Evolutionary conservation across 805 yeast genomes (phyloP).

Genomic region (Saccharomycopsis selenospora): DNA sequence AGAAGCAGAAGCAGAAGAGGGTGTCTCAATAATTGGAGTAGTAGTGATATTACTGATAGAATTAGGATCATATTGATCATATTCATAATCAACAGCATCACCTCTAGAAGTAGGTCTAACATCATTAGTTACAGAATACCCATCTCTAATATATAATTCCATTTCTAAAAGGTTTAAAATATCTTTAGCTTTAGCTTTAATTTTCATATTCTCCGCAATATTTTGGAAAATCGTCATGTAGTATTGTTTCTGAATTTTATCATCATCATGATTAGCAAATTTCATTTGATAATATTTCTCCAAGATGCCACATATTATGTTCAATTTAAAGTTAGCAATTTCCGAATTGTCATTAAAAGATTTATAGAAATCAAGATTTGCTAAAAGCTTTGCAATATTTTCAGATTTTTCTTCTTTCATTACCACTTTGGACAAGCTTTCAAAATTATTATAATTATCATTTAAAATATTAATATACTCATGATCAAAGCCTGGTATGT

Average conservation of each 20-base stretch:
- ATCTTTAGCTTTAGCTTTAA: slow-evolving; percentile 13
- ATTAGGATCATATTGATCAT: background rate
- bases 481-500: background rate
- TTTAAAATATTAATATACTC: slow-evolving; percentile 6
- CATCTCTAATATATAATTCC: slow-evolving; percentile 1
- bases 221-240: slow-evolving; percentile 12
- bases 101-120: background rate
- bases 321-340: slow-evolving; percentile 11
- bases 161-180: slow-evolving; percentile 12
- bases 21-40: background rate
- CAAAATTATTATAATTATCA: slow-evolving; percentile 5
- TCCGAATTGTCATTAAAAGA: slow-evolving; percentile 7
- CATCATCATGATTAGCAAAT: background rate
- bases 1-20: background rate
- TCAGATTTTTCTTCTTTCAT: background rate
- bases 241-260: slow-evolving; percentile 7
- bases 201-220: slow-evolving; percentile 5
- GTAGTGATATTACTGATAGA: background rate
- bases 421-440: background rate
- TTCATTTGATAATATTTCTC: slow-evolving; percentile 13
- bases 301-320: slow-evolving; percentile 11
- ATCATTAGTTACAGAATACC: background rate
- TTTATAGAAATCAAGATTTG: slow-evolving; percentile 9
- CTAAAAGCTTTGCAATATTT: background rate
- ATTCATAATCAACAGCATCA: background rate